Evolutionary conservation across 257 asterid genomes (phyloP).

Genomic region (Craterostigma plantagineum): DNA sequence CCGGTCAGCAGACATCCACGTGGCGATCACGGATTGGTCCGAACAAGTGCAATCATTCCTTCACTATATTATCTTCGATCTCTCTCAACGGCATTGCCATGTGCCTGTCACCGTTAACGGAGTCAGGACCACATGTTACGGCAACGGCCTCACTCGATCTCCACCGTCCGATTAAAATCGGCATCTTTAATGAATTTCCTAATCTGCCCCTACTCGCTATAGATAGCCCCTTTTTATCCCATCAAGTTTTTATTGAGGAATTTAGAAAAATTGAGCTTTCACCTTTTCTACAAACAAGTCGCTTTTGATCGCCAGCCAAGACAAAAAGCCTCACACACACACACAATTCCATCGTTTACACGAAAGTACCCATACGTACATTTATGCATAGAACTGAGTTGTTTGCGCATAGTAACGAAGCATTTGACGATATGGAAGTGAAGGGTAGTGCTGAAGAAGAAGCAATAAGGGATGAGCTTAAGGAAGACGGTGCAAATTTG

Average conservation of each 20-base stretch:
- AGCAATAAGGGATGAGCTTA: not conserved
- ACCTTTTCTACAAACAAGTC: conserved; percentile 19
- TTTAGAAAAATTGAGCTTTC: conserved; percentile 19
- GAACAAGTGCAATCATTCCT: conserved; percentile 17
- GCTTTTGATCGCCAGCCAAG: conserved; percentile 13
- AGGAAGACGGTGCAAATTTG: conserved; percentile 21
- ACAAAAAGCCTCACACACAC: not conserved
- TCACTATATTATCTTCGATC: too few species aligned
- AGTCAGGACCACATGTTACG: conserved; percentile 85
- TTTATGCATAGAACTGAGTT: not conserved
- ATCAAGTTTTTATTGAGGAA: not conserved
- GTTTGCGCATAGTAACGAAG: not conserved
- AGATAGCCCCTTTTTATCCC: conserved; percentile 4
- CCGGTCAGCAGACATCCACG: conserved; percentile 23
- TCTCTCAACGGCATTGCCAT: conserved; percentile 67
- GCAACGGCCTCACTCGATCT: conserved; percentile 49
- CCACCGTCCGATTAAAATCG: conserved; percentile 49
- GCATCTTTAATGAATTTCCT: conserved; percentile 5
- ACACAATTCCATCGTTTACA: not conserved
- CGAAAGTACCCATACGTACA: not conserved
- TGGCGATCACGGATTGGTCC: conserved; percentile 13
- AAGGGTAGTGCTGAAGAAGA: conserved; percentile 1
- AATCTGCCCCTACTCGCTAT: conserved; percentile 37
- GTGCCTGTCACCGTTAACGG: conserved; percentile 95
- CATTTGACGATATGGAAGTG: not conserved